Evolutionary conservation across 208 protist species (phyloP).

Genomic region (Leishmania major): DNA sequence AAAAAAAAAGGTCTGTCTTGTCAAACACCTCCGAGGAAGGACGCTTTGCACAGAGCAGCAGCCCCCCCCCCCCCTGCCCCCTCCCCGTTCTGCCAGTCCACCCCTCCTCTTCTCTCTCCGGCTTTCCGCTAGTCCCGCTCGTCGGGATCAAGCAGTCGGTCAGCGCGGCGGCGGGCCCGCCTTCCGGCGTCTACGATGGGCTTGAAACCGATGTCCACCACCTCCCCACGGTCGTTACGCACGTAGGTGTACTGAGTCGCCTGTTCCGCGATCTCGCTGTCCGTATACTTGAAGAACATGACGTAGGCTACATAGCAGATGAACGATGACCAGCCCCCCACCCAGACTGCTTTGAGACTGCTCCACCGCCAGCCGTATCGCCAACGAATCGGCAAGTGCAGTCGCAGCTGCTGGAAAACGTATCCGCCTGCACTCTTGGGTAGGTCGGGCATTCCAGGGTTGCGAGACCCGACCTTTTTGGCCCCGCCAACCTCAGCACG

Average conservation of each 20-base stretch:
- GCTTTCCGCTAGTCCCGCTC: conserved; percentile 31
- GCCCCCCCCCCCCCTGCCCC: neutral
- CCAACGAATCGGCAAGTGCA: conserved; percentile 73
- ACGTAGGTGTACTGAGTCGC: conserved; percentile 87
- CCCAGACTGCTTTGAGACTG: conserved; percentile 60
- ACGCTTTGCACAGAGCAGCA: neutral
- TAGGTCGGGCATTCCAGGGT: conserved; percentile 63
- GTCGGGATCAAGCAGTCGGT: conserved; percentile 66
- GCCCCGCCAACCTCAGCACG: conserved; percentile 10
- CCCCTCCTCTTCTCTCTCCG: neutral
- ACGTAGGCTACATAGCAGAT: conserved; percentile 64
- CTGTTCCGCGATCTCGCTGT: conserved; percentile 66
- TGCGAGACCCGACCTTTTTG: conserved; percentile 24
- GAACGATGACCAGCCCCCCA: conserved; percentile 57
- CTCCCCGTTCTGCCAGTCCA: neutral
- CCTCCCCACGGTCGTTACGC: conserved; percentile 75
- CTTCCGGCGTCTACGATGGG: conserved; percentile 73
- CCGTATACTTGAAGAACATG: conserved; percentile 82
- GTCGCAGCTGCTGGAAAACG: conserved; percentile 78
- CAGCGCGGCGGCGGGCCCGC: conserved; percentile 56
- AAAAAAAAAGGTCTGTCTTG: neutral
- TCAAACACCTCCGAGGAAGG: neutral
- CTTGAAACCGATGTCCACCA: conserved; percentile 89
- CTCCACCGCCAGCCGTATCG: conserved; percentile 90
- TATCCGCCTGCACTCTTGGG: conserved; percentile 86